Conservation (phyloP, 768 basidiomycete species). For the Dioszegia crocea region DNA sequence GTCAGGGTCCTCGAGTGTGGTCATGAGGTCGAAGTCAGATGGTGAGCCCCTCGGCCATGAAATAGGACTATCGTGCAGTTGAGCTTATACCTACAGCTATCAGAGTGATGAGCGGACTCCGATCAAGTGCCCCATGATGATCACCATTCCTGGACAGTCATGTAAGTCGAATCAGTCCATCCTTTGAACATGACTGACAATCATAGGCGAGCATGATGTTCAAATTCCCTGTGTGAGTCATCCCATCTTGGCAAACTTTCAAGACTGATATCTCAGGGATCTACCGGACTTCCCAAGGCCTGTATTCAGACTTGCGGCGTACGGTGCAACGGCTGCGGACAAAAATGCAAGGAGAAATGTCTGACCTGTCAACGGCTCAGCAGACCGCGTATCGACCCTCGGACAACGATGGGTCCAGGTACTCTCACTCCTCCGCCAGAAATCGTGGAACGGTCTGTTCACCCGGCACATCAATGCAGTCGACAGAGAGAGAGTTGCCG, state of each 20-base stretch:
- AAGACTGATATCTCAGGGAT: not conserved
- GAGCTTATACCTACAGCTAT: not conserved
- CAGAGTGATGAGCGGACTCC: not conserved
- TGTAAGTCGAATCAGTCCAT: not conserved
- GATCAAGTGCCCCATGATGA: not conserved
- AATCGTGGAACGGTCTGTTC: not conserved
- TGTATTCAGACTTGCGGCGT: slow-evolving; percentile 58
- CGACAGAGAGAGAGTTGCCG: not conserved
- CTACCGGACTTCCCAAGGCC: slow-evolving; percentile 56
- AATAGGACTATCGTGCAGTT: not conserved
- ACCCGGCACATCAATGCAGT: not conserved
- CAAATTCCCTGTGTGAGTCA: not conserved
- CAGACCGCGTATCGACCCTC: not conserved
- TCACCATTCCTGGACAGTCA: not conserved
- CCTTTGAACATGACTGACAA: slow-evolving; percentile 18
- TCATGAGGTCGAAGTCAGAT: slow-evolving; percentile 1
- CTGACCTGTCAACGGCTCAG: slow-evolving; percentile 54
- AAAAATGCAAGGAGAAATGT: slow-evolving; percentile 56
- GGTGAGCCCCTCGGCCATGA: not conserved
- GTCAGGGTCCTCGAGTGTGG: not conserved
- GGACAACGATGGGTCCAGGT: not conserved
- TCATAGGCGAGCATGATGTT: slow-evolving; percentile 59
- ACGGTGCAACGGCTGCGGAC: slow-evolving; percentile 59
- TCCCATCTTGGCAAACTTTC: not conserved
- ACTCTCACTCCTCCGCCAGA: not conserved